phyloP scores from a whole-genome alignment of 257 asterid species.

The Buddleja alternifolia region DNA sequence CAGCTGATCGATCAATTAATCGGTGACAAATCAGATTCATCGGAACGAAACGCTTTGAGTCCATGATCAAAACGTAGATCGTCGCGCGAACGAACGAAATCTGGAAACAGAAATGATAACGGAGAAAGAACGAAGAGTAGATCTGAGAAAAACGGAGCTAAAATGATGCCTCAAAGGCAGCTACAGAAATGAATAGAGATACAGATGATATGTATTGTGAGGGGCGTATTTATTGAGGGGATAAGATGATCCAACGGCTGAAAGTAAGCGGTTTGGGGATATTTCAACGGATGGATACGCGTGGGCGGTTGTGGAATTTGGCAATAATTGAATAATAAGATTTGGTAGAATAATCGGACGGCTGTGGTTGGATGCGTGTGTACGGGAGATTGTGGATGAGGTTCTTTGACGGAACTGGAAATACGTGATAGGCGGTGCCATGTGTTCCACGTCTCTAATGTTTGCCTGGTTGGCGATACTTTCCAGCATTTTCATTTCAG shows the following conservation, averaged over 20 bases:
- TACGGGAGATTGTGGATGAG: slow-evolving; percentile 40
- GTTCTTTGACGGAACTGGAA: slow-evolving; percentile 26
- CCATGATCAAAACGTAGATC: slow-evolving; percentile 51
- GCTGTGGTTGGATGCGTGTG: slow-evolving; percentile 37
- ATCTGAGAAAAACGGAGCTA: background rate
- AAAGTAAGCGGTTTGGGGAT: background rate
- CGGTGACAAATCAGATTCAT: background rate
- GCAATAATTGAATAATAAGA: background rate
- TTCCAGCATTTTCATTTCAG: background rate
- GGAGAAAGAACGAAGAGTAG: background rate
- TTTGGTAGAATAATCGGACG: slow-evolving; percentile 38
- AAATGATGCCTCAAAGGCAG: background rate
- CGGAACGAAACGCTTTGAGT: background rate
- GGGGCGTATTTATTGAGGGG: slow-evolving; percentile 38
- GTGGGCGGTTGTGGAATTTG: slow-evolving; percentile 29
- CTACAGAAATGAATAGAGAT: background rate
- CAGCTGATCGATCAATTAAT: background rate
- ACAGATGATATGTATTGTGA: background rate
- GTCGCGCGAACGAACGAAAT: slow-evolving; percentile 29
- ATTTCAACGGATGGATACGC: slow-evolving; percentile 40
- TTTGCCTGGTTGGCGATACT: background rate
- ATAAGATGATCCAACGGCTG: slow-evolving; percentile 51
- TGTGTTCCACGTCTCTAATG: slow-evolving; percentile 38
- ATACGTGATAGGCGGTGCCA: slow-evolving; percentile 15
- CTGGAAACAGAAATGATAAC: background rate